Percentiles rank a stretch among this genome's conserved stretches.
phyloP scores from a whole-genome alignment of 169 alveolate species.

The Ichthyophthirius multifiliis region DNA sequence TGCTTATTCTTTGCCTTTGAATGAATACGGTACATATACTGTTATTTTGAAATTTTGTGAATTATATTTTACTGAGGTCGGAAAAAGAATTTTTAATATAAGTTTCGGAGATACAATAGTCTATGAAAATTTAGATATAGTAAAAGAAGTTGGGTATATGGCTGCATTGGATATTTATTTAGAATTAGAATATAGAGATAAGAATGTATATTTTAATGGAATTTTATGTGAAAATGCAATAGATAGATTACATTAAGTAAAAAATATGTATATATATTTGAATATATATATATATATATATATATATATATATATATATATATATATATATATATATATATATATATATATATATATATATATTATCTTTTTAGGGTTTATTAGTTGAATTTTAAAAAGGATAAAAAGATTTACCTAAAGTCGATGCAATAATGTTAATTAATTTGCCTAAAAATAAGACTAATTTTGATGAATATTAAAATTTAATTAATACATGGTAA shows the following conservation, averaged over 20 bases:
- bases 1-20: constrained; percentile 51
- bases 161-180: constrained; percentile 53
- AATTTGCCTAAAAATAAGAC: neutral
- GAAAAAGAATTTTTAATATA: constrained; percentile 50
- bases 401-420: constrained; percentile 1
- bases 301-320: too few species aligned
- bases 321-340: neutral
- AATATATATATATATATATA: neutral
- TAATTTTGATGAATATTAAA: neutral
- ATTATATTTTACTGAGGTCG: constrained; percentile 44
- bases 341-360: neutral
- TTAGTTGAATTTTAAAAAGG: neutral
- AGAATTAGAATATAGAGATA: constrained; percentile 28
- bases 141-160: constrained; percentile 26
- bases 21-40: constrained; percentile 47
- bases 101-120: constrained; percentile 37
- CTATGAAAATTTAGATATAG: constrained; percentile 44
- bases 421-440: neutral
- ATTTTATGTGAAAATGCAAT: constrained; percentile 4
- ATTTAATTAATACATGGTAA: neutral
- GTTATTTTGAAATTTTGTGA: constrained; percentile 54
- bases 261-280: neutral
- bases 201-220: constrained; percentile 28
- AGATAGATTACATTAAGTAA: neutral
- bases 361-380: neutral